Evolutionary conservation across 495 filamentous ascomycete genomes (phyloP), one percentile per base, ranked within the genome.

Genomic region (Aspergillus homomorphus): DNA sequence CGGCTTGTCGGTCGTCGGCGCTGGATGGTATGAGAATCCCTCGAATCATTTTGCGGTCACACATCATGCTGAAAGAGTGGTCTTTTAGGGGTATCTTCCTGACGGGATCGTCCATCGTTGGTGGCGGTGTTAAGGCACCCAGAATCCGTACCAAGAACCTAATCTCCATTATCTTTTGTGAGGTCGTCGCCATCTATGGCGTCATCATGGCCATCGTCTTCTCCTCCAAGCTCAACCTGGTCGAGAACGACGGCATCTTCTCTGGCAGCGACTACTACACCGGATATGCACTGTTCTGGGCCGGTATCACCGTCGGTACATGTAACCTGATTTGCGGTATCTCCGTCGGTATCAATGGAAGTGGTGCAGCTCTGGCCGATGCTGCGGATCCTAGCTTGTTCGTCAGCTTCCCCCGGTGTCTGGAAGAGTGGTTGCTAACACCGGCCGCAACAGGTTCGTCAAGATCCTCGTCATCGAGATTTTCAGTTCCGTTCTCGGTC

Each of bases 151-250:
- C 95, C 53, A 99, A 99, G 85, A 99, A 98, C 77, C 73, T 99
- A 59, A 96, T 99, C 69, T 98, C 95, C 64, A 98, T 99, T 78
- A 97, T 99, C 78, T 99, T 99, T 82, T 99, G 95, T 78, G 95
- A 99, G 77, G 95, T 98, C 63, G 95, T 99, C 61, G 95, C 95
- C 68, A 99, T 99, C 72, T 99, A 99, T 81, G 95, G 95, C 66
- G 92, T 99, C 66, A 99, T 99, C 76, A 98, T 98, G 90, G 87
- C 93, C 60, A 99, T 99, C 71, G 87, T 99, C 46, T 97, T 96
- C 79, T 95, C 92, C 41, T 78, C 92, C 28, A 94, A 96, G 69
- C 73, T 99, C 56, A 82, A 82, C 62, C 57, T 71, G 16, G 76
- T 89, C 22, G 56, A 74, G 21, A 71, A 68, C 7, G 80, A 82